Conservation (phyloP, 2,329 filamentous ascomycete genomes). For the Paracorniculantispora psalliotae region DNA sequence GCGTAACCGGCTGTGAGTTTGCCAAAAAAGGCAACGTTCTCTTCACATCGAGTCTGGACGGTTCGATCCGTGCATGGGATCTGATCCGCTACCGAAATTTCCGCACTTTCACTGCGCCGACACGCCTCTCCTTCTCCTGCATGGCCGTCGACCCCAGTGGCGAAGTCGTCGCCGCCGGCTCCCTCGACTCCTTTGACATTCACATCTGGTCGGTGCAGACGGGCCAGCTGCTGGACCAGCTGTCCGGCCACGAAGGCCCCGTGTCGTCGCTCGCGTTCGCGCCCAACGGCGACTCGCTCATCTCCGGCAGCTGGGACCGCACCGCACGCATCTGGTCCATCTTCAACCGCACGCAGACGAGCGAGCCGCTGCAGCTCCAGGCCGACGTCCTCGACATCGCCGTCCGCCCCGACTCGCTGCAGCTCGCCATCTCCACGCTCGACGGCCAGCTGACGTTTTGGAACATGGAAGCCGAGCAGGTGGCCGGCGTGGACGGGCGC, state of each 20-base stretch:
- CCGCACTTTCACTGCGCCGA: conserved; percentile 91
- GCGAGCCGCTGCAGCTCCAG: conserved; percentile 87
- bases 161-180: conserved; percentile 92
- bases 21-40: conserved; percentile 92
- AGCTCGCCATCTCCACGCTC: conserved; percentile 85
- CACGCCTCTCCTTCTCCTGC: conserved; percentile 84
- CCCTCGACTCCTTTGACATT: conserved; percentile 92
- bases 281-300: conserved; percentile 74
- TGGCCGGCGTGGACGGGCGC: conserved; percentile 80
- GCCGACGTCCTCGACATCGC: conserved; percentile 84
- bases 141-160: conserved; percentile 96
- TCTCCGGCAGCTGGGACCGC: conserved; percentile 94
- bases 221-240: conserved; percentile 83
- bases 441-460: conserved; percentile 95
- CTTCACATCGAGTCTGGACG: conserved; percentile 92
- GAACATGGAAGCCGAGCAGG: conserved; percentile 85
- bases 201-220: conserved; percentile 99
- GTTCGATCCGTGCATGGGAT: conserved; percentile 93
- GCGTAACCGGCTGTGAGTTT: conserved; percentile 91
- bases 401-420: conserved; percentile 83
- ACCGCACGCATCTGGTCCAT: conserved; percentile 96
- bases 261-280: conserved; percentile 86
- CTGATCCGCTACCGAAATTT: conserved; percentile 95
- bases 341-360: conserved; percentile 89
- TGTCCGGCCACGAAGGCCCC: conserved; percentile 90